Percentiles rank a stretch among this genome's conserved stretches.
Conservation (phyloP, 2,329 filamentous ascomycete species). For the Ceratocystis harringtonii region DNA sequence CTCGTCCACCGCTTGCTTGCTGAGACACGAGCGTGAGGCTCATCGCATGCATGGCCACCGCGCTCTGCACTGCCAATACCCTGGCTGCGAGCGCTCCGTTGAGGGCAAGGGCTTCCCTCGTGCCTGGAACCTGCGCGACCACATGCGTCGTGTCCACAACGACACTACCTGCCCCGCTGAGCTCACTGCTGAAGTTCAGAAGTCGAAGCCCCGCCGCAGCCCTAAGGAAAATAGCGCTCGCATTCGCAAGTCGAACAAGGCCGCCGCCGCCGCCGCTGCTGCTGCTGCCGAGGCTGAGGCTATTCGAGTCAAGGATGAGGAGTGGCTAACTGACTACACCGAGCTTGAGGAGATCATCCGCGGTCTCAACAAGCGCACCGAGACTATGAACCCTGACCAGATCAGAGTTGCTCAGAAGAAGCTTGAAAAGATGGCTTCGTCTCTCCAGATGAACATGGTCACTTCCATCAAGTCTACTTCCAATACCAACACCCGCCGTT, state of each 20-base stretch:
- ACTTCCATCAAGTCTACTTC: conserved; percentile 19
- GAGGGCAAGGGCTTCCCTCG: conserved; percentile 81
- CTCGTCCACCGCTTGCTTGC: conserved; percentile 85
- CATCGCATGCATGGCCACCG: conserved; percentile 94
- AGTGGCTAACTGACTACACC: conserved; percentile 48
- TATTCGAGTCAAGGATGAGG: conserved; percentile 23
- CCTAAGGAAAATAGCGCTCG: conserved; percentile 2
- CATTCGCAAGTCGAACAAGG: conserved; percentile 17
- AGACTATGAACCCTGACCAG: conserved; percentile 38
- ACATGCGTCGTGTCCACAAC: conserved; percentile 90
- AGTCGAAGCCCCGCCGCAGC: conserved; percentile 18
- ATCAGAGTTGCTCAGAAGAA: conserved; percentile 37
- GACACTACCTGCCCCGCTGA: conserved; percentile 30
- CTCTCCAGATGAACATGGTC: conserved; percentile 23
- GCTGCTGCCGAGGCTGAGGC: conserved; percentile 19
- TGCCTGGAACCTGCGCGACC: conserved; percentile 89
- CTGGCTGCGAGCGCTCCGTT: conserved; percentile 71
- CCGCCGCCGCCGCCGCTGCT: conserved; percentile 17
- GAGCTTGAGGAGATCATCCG: conserved; percentile 45
- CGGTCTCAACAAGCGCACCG: conserved; percentile 34
- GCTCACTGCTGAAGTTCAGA: conserved; percentile 30
- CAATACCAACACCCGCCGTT: conserved; percentile 14
- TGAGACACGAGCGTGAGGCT: conserved; percentile 88
- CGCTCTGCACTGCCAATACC: conserved; percentile 76
- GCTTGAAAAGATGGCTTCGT: conserved; percentile 37